phyloP scores from a whole-genome alignment of 805 yeast species.

The Pichia thaimueangensis region DNA sequence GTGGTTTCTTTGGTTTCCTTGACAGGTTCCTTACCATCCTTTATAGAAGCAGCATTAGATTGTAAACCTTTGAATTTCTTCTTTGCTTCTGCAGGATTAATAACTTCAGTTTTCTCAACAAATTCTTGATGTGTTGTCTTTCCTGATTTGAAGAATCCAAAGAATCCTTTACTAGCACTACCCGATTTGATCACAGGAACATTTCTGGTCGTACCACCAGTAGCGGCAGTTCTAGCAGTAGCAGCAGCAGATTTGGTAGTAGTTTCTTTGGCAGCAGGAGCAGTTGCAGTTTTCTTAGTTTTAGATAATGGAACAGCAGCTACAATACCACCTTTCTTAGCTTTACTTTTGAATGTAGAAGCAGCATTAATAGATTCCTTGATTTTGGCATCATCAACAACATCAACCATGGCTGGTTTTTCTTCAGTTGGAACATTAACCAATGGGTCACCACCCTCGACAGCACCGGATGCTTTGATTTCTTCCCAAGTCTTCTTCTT shows the following conservation, averaged over 20 bases:
- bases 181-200: constrained; percentile 11
- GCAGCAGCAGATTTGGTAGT: not conserved
- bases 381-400: constrained; percentile 21
- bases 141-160: constrained; percentile 8
- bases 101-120: constrained; percentile 1
- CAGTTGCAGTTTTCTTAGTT: not conserved
- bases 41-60: not conserved
- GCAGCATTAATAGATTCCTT: constrained; percentile 11
- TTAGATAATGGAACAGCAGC: not conserved
- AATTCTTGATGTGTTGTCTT: not conserved
- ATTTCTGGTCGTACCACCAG: constrained; percentile 6
- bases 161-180: constrained; percentile 8
- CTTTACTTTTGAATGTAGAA: not conserved
- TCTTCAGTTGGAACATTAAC: constrained; percentile 34
- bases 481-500: constrained; percentile 27
- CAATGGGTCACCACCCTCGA: constrained; percentile 31
- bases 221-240: constrained; percentile 7
- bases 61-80: constrained; percentile 15
- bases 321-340: not conserved
- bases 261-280: not conserved
- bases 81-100: constrained; percentile 6
- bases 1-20: constrained; percentile 1
- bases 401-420: constrained; percentile 31
- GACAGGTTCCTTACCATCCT: not conserved
- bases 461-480: constrained; percentile 22